Base-by-base conservation (phyloP, 164 flowering plant genomes). In the Tinospora cordifolia region DNA sequence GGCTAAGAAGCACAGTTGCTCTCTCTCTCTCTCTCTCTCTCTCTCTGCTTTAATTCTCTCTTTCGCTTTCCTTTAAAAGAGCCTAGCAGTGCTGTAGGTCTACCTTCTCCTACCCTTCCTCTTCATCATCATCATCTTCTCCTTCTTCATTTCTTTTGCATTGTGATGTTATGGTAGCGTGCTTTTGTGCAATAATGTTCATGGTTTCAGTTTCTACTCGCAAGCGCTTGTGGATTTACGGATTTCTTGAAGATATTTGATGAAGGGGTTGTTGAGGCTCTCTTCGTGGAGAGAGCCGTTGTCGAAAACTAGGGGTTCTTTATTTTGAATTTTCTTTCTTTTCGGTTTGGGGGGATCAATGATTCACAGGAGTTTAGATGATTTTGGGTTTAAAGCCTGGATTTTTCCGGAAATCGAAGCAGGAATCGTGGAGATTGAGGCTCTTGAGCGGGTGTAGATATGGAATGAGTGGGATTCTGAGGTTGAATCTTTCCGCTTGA, bases 241-340 rank as follows among this genome's bases (percentile, higher is more conserved):
- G 60, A n/a, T 19, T 21, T 51, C 22, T 51, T n/a, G 21, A 3
- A 15, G 7, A 38, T 70, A 64, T 72, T 73, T 51, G 62, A 73
- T 78, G 76, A 57, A 13, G 25, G 47, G 21, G 30, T 19, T 30
- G 22, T 9, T 19, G 60, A 30, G 79, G 77, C 75, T 75, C 75
- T 75, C 75, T 73, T 68, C 63, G 39, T 25, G 17, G 21, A 46
- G 71, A 72, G 76, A 63, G 70, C 75, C 67, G 58, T 75, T 59
- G 63, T 68, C 63, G n/a, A 5, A 17, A 6, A 44, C 14, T 22
- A 36, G 26, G 21, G 30, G 12, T 51, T 22, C 0, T 63, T 27
- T 10, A 3, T 3, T 62, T 6, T 3, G 25, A 30, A 4, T 30
- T 30, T 30, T 30, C 4, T 30, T 30, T 30, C n/a, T 30, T 40